A percentile compares a stretch with the other conserved stretches of the same genome.
phyloP scores from a whole-genome alignment of 139 green algal genomes.

The Ettlia oleoabundans region DNA sequence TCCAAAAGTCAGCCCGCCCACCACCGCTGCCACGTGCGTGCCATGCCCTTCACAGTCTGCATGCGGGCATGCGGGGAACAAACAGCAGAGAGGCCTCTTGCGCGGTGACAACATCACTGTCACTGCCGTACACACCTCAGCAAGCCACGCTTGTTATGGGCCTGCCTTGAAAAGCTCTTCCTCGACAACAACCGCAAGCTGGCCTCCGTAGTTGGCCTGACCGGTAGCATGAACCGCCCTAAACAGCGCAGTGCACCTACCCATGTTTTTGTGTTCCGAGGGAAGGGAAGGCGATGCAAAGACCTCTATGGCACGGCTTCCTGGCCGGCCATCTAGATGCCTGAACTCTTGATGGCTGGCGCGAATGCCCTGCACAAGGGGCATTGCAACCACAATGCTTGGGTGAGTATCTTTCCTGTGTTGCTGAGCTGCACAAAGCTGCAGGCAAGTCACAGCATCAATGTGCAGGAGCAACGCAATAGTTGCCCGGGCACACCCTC shows the following conservation, averaged over 20 bases:
- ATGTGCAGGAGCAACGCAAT: too few relatives aligned
- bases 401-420: too few relatives aligned
- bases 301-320: conserved; percentile 4
- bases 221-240: too few relatives aligned
- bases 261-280: neutral
- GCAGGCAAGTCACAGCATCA: too few relatives aligned
- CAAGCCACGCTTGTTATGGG: too few relatives aligned
- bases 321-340: neutral
- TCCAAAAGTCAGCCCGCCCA: conserved; percentile 67
- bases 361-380: conserved; percentile 51
- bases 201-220: too few relatives aligned
- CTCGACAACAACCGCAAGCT: too few relatives aligned
- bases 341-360: conserved; percentile 56
- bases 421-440: too few relatives aligned
- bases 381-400: neutral
- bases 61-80: neutral
- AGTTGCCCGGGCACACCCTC: too few relatives aligned
- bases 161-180: too few relatives aligned
- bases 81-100: neutral
- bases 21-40: conserved; percentile 69
- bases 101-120: neutral
- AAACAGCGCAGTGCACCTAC: too few relatives aligned
- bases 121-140: too few relatives aligned
- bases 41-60: conserved; percentile 77
- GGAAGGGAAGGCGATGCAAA: conserved; percentile 8